Percentiles rank a stretch among this genome's conserved stretches.
These are phyloP conservation scores for Ceratocystis papillata DNA, from an alignment of 2,329 filamentous ascomycete species.

Conservation along the genomic window DNA sequence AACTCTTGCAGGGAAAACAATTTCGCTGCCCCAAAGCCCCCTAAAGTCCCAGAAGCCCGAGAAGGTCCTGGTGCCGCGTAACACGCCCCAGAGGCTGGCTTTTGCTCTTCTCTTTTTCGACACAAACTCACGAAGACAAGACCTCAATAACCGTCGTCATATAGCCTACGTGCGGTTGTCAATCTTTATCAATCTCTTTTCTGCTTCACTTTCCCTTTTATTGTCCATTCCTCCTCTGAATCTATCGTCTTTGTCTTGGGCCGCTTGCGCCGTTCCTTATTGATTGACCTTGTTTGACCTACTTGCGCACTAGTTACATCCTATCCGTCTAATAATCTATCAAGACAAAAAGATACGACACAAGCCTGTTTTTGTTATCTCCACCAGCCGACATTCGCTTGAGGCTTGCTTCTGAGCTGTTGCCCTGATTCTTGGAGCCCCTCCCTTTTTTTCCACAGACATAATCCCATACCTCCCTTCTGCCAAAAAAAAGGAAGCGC, in stretches of 20 bases:
- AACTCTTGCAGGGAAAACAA: neutral
- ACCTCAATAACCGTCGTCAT: neutral
- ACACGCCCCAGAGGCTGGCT: conserved; percentile 5
- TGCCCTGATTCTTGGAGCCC: neutral
- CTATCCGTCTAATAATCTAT: conserved; percentile 8
- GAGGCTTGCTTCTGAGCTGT: neutral
- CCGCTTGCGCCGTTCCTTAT: neutral
- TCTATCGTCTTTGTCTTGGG: neutral
- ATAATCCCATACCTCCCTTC: neutral
- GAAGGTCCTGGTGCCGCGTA: neutral
- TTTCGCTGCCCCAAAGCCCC: neutral
- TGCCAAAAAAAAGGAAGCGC: neutral
- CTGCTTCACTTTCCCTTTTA: neutral
- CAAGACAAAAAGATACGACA: conserved; percentile 1
- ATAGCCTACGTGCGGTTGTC: neutral
- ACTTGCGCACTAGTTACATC: conserved; percentile 11
- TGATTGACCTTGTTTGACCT: neutral
- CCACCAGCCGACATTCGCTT: neutral
- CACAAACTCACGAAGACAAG: neutral
- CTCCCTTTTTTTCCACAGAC: neutral
- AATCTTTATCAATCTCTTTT: conserved; percentile 5
- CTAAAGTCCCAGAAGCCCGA: neutral
- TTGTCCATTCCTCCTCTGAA: neutral
- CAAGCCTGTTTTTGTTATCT: neutral
- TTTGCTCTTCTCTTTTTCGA: neutral